Conservation (phyloP, 2,329 filamentous ascomycete genomes). For the Colletotrichum plurivorum region DNA sequence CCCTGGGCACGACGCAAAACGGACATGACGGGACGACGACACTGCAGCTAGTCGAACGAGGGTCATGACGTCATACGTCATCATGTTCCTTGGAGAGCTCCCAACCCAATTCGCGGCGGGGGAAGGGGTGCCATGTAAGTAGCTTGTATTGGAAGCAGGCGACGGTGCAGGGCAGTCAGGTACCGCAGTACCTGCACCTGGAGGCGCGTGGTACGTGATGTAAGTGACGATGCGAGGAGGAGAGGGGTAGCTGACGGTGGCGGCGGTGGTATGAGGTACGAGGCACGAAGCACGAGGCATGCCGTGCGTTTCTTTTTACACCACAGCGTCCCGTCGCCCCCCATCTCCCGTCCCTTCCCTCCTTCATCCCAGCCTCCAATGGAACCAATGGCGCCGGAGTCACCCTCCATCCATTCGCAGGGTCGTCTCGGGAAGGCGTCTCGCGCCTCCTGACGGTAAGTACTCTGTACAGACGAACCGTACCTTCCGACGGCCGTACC, state of each 20-base stretch:
- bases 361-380: background rate
- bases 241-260: background rate
- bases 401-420: no score
- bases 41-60: constrained; percentile 28
- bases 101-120: constrained; percentile 32
- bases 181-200: constrained; percentile 9
- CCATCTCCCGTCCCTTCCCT: background rate
- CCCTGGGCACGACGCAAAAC: constrained; percentile 25
- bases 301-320: no score
- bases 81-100: constrained; percentile 35
- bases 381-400: no score
- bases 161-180: no score
- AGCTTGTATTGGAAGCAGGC: background rate
- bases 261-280: constrained; percentile 6
- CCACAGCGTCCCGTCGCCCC: no score
- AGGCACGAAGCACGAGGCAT: no score
- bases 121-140: constrained; percentile 22
- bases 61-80: constrained; percentile 30
- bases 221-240: no score
- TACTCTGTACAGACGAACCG: background rate
- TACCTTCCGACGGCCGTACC: background rate
- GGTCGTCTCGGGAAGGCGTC: background rate
- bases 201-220: constrained; percentile 25
- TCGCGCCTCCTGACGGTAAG: background rate
- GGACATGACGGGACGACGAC: constrained; percentile 48